Evolutionary conservation across 495 filamentous ascomycete species (phyloP).

Genomic region (Aspergillus campestris): DNA sequence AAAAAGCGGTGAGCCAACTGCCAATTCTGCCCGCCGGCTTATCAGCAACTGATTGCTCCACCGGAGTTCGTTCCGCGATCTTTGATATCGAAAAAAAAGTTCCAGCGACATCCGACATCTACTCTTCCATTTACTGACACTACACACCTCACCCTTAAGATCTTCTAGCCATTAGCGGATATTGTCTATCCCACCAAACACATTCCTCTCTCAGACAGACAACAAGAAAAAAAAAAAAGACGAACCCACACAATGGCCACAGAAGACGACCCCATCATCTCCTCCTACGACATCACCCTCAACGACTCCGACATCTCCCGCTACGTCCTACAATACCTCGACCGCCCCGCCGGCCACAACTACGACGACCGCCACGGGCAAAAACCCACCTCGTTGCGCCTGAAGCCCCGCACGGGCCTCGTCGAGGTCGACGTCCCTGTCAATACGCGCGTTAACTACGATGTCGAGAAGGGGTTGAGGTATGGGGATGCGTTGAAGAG

Average conservation of each 20-base stretch:
- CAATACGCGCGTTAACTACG: slow-evolving; percentile 52
- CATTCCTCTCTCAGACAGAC: background rate
- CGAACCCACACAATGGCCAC: slow-evolving; percentile 14
- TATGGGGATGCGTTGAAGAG: slow-evolving; percentile 61
- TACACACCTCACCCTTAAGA: no score
- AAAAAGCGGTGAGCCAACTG: no score
- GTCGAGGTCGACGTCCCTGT: slow-evolving; percentile 71
- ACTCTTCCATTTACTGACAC: no score
- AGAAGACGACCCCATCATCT: slow-evolving; percentile 46
- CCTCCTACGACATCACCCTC: slow-evolving; percentile 55
- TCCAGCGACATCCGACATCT: no score
- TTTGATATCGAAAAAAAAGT: no score
- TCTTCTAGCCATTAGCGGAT: no score
- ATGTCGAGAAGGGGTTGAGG: slow-evolving; percentile 51
- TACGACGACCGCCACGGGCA: slow-evolving; percentile 47
- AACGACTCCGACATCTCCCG: slow-evolving; percentile 42
- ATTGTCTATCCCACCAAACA: background rate
- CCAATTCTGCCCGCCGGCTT: no score
- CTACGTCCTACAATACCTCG: slow-evolving; percentile 66
- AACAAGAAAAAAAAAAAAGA: background rate
- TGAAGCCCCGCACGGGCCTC: slow-evolving; percentile 59
- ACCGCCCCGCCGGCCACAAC: slow-evolving; percentile 36
- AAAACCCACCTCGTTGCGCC: slow-evolving; percentile 51
- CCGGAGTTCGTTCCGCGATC: no score
- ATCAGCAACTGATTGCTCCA: no score